A percentile compares a stretch with the other conserved stretches of the same genome.
These are phyloP conservation scores for Colletotrichum falcatum DNA, from an alignment of 2,329 filamentous ascomycete species.

Conservation along the genomic window DNA sequence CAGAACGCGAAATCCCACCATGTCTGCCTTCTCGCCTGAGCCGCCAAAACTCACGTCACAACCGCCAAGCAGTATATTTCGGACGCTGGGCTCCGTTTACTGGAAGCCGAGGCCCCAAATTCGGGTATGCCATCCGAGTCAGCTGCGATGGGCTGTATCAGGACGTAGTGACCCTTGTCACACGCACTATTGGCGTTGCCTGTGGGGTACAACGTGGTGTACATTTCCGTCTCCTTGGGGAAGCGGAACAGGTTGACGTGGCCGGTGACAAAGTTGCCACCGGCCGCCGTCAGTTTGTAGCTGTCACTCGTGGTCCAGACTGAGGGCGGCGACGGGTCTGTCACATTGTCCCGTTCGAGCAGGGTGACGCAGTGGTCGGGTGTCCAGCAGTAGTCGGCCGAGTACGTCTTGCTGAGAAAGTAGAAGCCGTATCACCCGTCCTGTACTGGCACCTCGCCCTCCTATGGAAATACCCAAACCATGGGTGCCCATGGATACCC, in stretches of 20 bases:
- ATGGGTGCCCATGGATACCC: too few species aligned
- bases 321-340: slow-evolving; percentile 56
- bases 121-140: slow-evolving; percentile 64
- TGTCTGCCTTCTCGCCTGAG: too few species aligned
- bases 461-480: too few species aligned
- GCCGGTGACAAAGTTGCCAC: slow-evolving; percentile 68
- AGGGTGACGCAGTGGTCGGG: slow-evolving; percentile 65
- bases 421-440: slow-evolving; percentile 68
- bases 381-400: slow-evolving; percentile 68
- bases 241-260: slow-evolving; percentile 73
- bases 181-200: slow-evolving; percentile 61
- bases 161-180: slow-evolving; percentile 65
- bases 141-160: slow-evolving; percentile 62
- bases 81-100: slow-evolving; percentile 43
- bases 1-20: neutral
- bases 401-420: slow-evolving; percentile 64
- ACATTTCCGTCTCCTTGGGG: slow-evolving; percentile 64
- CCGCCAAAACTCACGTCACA: too few species aligned
- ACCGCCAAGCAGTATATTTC: neutral
- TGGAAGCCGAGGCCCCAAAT: slow-evolving; percentile 55
- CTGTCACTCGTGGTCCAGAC: slow-evolving; percentile 65
- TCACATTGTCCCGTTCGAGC: slow-evolving; percentile 63
- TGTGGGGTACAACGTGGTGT: slow-evolving; percentile 69
- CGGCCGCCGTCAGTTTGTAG: slow-evolving; percentile 63
- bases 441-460: slow-evolving; percentile 62